These are phyloP conservation scores for Excoecaria cochinchinensis DNA, from an alignment of 345 rosid genomes.

Conservation along the genomic window DNA sequence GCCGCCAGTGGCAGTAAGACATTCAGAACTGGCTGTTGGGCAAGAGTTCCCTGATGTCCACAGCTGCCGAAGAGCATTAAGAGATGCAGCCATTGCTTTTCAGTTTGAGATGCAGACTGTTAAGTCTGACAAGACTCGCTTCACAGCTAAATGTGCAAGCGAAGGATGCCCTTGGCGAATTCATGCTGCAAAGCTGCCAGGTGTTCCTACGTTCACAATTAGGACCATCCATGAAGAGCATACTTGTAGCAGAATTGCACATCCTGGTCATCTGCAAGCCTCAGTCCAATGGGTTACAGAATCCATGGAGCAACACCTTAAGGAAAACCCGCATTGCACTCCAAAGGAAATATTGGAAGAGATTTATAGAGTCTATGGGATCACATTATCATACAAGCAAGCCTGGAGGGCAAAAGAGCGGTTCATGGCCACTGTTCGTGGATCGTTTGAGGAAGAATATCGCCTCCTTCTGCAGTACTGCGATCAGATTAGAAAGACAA, in stretches of 20 bases:
- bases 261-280: constrained; percentile 97
- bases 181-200: constrained; percentile 94
- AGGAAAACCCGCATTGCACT: constrained; percentile 82
- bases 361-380: constrained; percentile 85
- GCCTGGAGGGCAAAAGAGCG: constrained; percentile 96
- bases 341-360: constrained; percentile 97
- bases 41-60: constrained; percentile 93
- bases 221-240: constrained; percentile 78
- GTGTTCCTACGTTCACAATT: constrained; percentile 92
- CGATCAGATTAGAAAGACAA: constrained; percentile 19
- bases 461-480: constrained; percentile 25
- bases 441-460: constrained; percentile 24
- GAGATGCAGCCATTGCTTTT: constrained; percentile 90
- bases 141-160: constrained; percentile 88
- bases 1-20: constrained; percentile 35
- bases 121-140: constrained; percentile 93
- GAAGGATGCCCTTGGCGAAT: constrained; percentile 98
- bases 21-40: constrained; percentile 55
- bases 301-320: constrained; percentile 78
- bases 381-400: constrained; percentile 90
- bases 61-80: constrained; percentile 86
- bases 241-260: constrained; percentile 79
- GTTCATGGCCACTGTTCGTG: constrained; percentile 19
- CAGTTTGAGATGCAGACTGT: constrained; percentile 95
- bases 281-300: constrained; percentile 95